Base-by-base conservation (phyloP, 1,284 basidiomycete species). In the Cryptococcus floricola region DNA sequence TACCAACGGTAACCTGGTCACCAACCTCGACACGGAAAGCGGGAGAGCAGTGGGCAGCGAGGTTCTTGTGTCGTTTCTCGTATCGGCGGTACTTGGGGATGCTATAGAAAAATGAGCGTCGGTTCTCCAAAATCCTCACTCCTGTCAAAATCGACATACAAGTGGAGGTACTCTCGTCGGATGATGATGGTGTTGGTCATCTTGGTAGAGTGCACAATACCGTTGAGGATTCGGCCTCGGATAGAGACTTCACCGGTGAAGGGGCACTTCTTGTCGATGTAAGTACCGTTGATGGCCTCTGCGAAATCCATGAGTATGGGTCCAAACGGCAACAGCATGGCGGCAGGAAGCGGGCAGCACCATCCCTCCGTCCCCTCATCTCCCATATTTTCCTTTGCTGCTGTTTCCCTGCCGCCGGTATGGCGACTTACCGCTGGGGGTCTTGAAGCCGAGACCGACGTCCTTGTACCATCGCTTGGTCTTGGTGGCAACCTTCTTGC, bases 181-280 rank as follows among this genome's bases (percentile, higher is more conserved):
- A 98, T 93, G 81, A 98, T 86, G 78, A 98, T 85, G 61, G 96
- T 98, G 75, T 96, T 91, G 79, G 88, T 96, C 96, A 99, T 98
- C 85, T 99, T 99, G 70, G 76, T 76, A 51, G 94, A 97, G 65
- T 95, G 98, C 58, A 98, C 83, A 66, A 98, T 94, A 79, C 96
- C 96, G 59, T 92, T 95, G 67, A 99, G 82, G 81, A 99, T 98
- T 76, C 96, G 95, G 62, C 96, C 96, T 79, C 96, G 95, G 80
- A 99, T 98, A 57, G 96, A 98, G 71, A 97, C 82, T 66, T 91
- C 82, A 65, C 94, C 90, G 68, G 91, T 94, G 84, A 95, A 97
- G 49, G 94, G 94, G 83, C 94, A 98, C 83, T 99, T 99, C 84
- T 98, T 98, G 86, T 99, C 95, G 76, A 98, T 91, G 83, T 98